phyloP scores from a whole-genome alignment of 345 rosid genomes.

The Salix suchowensis region DNA sequence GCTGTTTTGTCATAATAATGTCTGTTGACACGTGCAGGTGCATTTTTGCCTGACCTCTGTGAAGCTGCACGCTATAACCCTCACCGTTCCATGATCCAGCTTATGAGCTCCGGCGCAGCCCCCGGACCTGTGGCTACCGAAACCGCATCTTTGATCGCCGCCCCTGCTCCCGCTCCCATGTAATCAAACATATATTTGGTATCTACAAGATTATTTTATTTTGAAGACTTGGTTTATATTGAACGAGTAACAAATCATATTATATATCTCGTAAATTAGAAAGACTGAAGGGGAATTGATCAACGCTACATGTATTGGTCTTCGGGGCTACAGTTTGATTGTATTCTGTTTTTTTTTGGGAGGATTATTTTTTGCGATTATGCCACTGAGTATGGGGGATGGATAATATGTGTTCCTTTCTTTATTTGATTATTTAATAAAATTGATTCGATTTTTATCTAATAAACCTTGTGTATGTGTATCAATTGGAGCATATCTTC shows the following conservation, averaged over 20 bases:
- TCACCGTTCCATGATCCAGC: slow-evolving; percentile 68
- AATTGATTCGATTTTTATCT: not conserved
- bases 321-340: not conserved
- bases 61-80: slow-evolving; percentile 55
- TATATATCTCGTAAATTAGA: not conserved
- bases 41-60: slow-evolving; percentile 80
- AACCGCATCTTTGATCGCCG: not conserved
- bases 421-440: not conserved
- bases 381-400: not conserved
- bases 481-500: too few species aligned
- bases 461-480: too few species aligned
- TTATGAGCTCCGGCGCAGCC: slow-evolving; percentile 57
- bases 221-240: not conserved
- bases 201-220: not conserved
- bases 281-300: not conserved
- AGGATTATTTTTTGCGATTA: not conserved
- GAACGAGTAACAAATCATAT: not conserved
- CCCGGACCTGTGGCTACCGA: slow-evolving; percentile 38
- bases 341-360: not conserved
- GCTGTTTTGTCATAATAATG: not conserved
- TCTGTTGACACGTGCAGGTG: slow-evolving; percentile 47
- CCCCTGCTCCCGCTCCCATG: slow-evolving; percentile 25
- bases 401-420: not conserved
- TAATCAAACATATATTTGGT: not conserved
- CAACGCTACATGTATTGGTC: not conserved